Evolutionary conservation across 2,329 filamentous ascomycete species (phyloP).

Genomic region (Aspergillus tamarii): DNA sequence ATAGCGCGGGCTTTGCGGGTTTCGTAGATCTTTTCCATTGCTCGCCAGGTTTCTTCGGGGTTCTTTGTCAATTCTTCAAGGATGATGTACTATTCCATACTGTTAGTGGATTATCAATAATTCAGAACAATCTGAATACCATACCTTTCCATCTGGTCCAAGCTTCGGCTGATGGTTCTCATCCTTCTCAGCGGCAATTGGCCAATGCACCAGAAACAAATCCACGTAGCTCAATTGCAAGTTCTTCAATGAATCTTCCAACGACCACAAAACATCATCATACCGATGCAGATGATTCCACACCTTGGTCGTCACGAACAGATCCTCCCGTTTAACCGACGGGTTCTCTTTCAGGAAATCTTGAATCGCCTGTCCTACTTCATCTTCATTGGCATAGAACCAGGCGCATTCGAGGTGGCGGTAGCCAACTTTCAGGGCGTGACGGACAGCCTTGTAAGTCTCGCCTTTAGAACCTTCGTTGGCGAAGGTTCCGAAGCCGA

Average conservation of each 20-base stretch:
- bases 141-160: conserved; percentile 54
- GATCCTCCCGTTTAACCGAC: conserved; percentile 52
- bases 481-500: conserved; percentile 69
- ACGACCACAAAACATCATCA: conserved; percentile 54
- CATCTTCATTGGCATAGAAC: conserved; percentile 58
- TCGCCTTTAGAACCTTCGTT: conserved; percentile 66
- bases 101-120: background rate
- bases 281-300: conserved; percentile 57
- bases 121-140: conserved; percentile 18
- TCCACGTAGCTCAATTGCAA: conserved; percentile 73
- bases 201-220: conserved; percentile 64
- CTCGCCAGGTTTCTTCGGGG: conserved; percentile 66
- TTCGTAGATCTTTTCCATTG: conserved; percentile 63
- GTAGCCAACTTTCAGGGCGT: conserved; percentile 56
- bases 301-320: conserved; percentile 58
- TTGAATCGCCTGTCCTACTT: conserved; percentile 55
- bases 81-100: conserved; percentile 56
- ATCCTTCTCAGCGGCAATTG: conserved; percentile 53
- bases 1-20: conserved; percentile 69
- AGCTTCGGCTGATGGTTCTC: conserved; percentile 53
- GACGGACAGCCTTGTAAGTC: conserved; percentile 58
- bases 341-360: conserved; percentile 57
- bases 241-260: conserved; percentile 64
- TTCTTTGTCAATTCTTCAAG: conserved; percentile 68
- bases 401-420: conserved; percentile 60